Base-by-base conservation (phyloP, 129 eudicot species). In the Pittosporum tobira region DNA sequence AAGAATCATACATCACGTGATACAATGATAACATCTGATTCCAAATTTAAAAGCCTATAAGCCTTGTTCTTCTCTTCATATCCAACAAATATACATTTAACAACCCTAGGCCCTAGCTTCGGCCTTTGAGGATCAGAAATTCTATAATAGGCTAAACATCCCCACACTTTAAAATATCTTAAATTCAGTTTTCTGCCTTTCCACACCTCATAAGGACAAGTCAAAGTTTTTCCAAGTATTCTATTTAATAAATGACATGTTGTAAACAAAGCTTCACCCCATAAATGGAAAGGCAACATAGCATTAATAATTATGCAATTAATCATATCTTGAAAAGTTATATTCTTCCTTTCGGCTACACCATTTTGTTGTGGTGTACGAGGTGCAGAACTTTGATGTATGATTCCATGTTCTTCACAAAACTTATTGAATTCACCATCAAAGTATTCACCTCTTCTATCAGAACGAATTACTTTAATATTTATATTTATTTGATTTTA, bases 391-490 rank as follows among this genome's bases (percentile, higher is more conserved):
- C 4, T 52, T 57, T 74, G 62, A 40, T 74, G 71, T 5, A 63
- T 48, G 0, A 68, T 55, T 1, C 79, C 79, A 48, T 67, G 26
- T 1, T 36, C 30, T 31, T 66, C 69, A 73, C 54, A 73, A 61
- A 22, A 61, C 11, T 8, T 14, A 40, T 3, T 10, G 11, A 67
- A 73, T 24, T 53, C 27, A 0, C 13, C 54, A 14, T 55, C 15
- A 23, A 74, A 68, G 15, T 68, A 74, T 31, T 69, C 64, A 1
- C 71, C 75, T n/a, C 68, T 68, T 59, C 14, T 40, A 40, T 40
- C 45, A 40, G 2, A 4, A 4, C 13, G 10, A 4, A 40, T 1
- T 4, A 40, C 48, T 36, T 62, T 63, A 25, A 63, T 63, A 12
- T 47, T 71, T 31, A 36, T 57, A 0, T 28, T 53, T 19, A 34